Conservation (phyloP, 140 eudicot species). For the Flaveria floridana region DNA sequence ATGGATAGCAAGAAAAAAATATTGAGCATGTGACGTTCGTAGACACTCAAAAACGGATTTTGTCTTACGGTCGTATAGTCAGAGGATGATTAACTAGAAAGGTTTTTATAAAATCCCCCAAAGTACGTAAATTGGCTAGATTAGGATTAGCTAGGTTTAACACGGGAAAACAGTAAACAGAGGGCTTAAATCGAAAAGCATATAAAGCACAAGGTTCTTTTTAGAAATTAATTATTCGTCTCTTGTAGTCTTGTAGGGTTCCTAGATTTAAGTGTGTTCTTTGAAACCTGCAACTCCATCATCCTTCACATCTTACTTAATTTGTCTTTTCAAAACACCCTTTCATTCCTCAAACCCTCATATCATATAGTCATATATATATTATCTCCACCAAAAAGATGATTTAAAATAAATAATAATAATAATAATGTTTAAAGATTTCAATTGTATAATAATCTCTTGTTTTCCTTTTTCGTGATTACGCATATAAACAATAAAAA, state of each 20-base stretch:
- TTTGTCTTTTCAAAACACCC: slow-evolving; percentile 12
- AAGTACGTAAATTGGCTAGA: too few species aligned
- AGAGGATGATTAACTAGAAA: too few species aligned
- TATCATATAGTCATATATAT: not conserved
- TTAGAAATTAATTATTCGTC: not conserved
- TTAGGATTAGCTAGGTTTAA: not conserved
- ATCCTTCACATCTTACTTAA: slow-evolving; percentile 23
- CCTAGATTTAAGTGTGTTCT: slow-evolving; percentile 22
- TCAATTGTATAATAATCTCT: not conserved
- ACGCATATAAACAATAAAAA: not conserved
- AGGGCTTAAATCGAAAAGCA: not conserved
- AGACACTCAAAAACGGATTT: too few species aligned
- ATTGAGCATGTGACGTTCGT: too few species aligned
- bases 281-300: slow-evolving; percentile 26
- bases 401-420: not conserved
- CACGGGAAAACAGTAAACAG: not conserved
- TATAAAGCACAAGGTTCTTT: slow-evolving; percentile 15
- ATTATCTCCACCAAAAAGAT: not conserved
- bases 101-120: too few species aligned
- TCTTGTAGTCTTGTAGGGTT: slow-evolving; percentile 4
- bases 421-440: not conserved
- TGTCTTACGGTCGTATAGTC: too few species aligned
- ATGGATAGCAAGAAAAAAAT: too few species aligned
- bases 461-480: not conserved
- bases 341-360: not conserved